phyloP scores from a whole-genome alignment of 305 asterid genomes.

The Fraxinus sp. region DNA sequence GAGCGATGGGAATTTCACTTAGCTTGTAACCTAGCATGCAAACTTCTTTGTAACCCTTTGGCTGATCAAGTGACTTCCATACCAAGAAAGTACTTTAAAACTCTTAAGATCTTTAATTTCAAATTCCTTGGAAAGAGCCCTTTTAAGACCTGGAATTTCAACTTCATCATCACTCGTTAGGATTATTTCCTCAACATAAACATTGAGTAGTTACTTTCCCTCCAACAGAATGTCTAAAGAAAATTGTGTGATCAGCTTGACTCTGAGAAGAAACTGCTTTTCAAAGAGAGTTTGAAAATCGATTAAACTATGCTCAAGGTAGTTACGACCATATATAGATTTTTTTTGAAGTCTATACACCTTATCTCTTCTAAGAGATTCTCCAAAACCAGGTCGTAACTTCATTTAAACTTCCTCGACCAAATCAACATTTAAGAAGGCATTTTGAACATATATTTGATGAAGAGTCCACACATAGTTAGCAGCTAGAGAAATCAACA shows the following conservation, averaged over 20 bases:
- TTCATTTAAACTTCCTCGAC: too few species aligned
- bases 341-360: not conserved
- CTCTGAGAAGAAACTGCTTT: not conserved
- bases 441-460: too few species aligned
- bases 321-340: not conserved
- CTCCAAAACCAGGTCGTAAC: too few species aligned
- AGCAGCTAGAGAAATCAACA: too few species aligned
- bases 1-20: not conserved
- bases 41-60: not conserved
- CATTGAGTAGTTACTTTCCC: not conserved
- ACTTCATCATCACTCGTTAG: not conserved
- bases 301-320: not conserved
- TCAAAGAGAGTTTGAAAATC: not conserved
- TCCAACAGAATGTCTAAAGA: not conserved
- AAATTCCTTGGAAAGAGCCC: not conserved
- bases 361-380: not conserved
- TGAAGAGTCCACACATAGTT: too few species aligned
- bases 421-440: too few species aligned
- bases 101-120: not conserved
- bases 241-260: not conserved
- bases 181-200: not conserved
- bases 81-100: not conserved
- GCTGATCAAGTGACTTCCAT: not conserved
- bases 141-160: not conserved
- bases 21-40: not conserved